Percentiles rank a stretch among this genome's conserved stretches.
These are phyloP conservation scores for Prunus fruticosa DNA, from an alignment of 306 rosid species.

Conservation along the genomic window DNA sequence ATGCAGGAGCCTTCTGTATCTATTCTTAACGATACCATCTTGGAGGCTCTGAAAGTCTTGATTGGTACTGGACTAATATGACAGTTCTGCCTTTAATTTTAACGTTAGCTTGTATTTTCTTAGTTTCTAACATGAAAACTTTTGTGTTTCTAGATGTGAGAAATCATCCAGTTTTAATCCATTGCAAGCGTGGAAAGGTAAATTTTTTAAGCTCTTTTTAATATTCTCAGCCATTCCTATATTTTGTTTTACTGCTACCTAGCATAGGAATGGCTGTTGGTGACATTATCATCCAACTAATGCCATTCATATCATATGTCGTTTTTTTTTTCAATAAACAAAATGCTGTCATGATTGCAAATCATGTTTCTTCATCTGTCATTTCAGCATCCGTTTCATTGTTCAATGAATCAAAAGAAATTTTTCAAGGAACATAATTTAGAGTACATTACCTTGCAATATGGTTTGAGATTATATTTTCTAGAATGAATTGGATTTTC, in stretches of 20 bases:
- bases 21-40: conserved; percentile 51
- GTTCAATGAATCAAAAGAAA: background rate
- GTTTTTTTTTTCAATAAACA: no score
- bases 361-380: background rate
- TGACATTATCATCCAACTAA: background rate
- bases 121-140: background rate
- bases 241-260: background rate
- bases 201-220: no score
- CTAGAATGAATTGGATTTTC: background rate
- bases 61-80: conserved; percentile 44
- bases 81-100: background rate
- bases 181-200: conserved; percentile 71
- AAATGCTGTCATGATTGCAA: background rate
- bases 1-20: conserved; percentile 64
- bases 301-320: background rate
- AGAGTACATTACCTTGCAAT: background rate
- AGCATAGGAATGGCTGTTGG: background rate
- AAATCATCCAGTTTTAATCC: conserved; percentile 64
- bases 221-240: background rate
- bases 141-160: conserved; percentile 45
- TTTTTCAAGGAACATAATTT: background rate
- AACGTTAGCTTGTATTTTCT: background rate
- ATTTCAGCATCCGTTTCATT: background rate
- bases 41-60: conserved; percentile 71
- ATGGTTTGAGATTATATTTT: background rate